Evolutionary conservation across 2,329 filamentous ascomycete genomes (phyloP).

Genomic region (Colletotrichum sp.): DNA sequence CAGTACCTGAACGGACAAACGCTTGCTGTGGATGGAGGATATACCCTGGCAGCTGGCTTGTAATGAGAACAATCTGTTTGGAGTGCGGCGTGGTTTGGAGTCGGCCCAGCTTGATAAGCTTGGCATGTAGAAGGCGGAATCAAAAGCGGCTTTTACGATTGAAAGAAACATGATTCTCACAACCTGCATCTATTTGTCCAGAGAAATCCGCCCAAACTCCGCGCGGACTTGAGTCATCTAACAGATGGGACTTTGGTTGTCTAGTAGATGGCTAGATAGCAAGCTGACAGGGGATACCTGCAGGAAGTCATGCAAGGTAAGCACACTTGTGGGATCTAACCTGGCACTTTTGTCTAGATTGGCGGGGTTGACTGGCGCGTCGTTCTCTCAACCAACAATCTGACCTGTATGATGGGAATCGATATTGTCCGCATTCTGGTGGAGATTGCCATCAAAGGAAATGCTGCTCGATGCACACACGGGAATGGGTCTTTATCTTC

Average conservation of each 20-base stretch:
- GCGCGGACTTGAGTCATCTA: background rate
- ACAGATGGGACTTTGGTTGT: background rate
- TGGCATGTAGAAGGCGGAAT: background rate
- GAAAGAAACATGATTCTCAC: background rate
- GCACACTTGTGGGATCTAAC: background rate
- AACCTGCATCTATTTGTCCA: background rate
- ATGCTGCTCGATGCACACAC: background rate
- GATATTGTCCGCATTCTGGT: background rate
- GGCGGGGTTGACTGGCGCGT: background rate
- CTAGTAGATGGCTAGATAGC: background rate
- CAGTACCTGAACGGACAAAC: conserved; percentile 51
- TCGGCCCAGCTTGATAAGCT: background rate
- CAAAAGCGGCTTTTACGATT: background rate
- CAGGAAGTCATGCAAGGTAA: background rate
- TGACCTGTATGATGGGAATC: background rate
- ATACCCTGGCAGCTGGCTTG: conserved; percentile 42
- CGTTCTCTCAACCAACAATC: background rate
- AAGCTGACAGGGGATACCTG: background rate
- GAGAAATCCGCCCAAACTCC: background rate
- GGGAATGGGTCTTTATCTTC: background rate
- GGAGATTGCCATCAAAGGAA: background rate
- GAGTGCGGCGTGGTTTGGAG: background rate
- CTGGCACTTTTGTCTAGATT: background rate
- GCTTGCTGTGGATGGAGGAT: conserved; percentile 49
- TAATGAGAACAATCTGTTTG: background rate